phyloP scores from a whole-genome alignment of 2,329 filamentous ascomycete species.

The Apiospora aurea region DNA sequence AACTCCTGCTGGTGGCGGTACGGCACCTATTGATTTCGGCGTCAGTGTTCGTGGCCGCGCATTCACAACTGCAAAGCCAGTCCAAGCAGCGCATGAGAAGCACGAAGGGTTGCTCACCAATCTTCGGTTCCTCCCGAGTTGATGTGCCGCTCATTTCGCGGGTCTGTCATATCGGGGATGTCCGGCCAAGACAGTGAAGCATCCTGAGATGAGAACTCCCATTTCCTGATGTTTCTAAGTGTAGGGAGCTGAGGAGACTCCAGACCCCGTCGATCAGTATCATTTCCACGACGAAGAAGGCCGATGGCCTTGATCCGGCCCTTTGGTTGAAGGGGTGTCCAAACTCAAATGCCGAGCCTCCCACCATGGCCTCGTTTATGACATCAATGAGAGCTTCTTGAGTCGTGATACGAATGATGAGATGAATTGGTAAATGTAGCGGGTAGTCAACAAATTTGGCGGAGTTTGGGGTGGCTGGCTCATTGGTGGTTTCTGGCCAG shows the following conservation, averaged over 20 bases:
- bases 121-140: not conserved
- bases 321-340: not conserved
- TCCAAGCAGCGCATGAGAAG: too few relatives aligned
- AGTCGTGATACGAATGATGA: not conserved
- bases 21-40: constrained; percentile 25
- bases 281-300: not conserved
- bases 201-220: not conserved
- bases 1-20: constrained; percentile 35
- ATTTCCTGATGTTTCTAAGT: not conserved
- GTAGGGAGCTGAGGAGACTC: not conserved
- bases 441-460: not conserved
- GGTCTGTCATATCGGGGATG: not conserved
- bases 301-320: not conserved
- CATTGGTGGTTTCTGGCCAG: not conserved
- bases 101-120: not conserved
- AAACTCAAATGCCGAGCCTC: not conserved
- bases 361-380: not conserved
- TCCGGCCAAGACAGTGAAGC: not conserved
- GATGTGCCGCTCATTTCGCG: not conserved
- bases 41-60: not conserved
- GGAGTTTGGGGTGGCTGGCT: not conserved
- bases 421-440: not conserved
- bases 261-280: not conserved
- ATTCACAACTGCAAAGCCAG: not conserved
- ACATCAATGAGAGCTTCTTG: not conserved